phyloP scores from a whole-genome alignment of 305 asterid genomes.

The Andrographis paniculata region DNA sequence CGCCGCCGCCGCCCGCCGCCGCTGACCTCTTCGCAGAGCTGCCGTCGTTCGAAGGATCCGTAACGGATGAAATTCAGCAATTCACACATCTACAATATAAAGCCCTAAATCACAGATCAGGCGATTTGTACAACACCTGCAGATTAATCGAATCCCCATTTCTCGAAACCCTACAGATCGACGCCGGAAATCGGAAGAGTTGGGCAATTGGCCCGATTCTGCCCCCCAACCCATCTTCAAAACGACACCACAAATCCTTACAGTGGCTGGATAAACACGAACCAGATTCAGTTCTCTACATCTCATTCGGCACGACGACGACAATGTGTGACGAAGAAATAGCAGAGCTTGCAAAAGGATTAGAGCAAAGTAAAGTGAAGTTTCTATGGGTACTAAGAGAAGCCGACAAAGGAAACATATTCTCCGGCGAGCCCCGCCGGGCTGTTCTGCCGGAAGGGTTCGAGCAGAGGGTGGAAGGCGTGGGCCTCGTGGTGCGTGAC shows the following conservation, averaged over 20 bases:
- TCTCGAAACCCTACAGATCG: slow-evolving; percentile 21
- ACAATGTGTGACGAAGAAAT: slow-evolving; percentile 17
- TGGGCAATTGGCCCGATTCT: slow-evolving; percentile 43
- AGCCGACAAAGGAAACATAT: slow-evolving; percentile 20
- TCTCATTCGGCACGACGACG: slow-evolving; percentile 20
- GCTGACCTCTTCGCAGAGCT: background rate
- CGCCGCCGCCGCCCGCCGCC: no score
- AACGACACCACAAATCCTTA: slow-evolving; percentile 10
- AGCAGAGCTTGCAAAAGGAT: slow-evolving; percentile 19
- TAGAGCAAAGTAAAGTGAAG: slow-evolving; percentile 15
- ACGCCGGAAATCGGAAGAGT: slow-evolving; percentile 4
- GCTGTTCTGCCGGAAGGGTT: slow-evolving; percentile 17
- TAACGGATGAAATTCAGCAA: background rate
- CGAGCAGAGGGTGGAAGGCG: slow-evolving; percentile 23
- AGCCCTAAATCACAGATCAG: slow-evolving; percentile 12
- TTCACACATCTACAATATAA: background rate
- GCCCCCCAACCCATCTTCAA: slow-evolving; percentile 4
- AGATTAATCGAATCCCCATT: slow-evolving; percentile 26
- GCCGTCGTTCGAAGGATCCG: slow-evolving; percentile 13
- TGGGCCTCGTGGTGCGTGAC: slow-evolving; percentile 29
- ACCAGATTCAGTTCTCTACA: slow-evolving; percentile 20
- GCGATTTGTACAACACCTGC: slow-evolving; percentile 29
- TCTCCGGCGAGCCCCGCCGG: background rate
- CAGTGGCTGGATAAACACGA: slow-evolving; percentile 33
- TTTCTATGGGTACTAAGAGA: slow-evolving; percentile 25